Base-by-base conservation (phyloP, 352 stramenopile genomes). In the Globisporangium spiculum region DNA sequence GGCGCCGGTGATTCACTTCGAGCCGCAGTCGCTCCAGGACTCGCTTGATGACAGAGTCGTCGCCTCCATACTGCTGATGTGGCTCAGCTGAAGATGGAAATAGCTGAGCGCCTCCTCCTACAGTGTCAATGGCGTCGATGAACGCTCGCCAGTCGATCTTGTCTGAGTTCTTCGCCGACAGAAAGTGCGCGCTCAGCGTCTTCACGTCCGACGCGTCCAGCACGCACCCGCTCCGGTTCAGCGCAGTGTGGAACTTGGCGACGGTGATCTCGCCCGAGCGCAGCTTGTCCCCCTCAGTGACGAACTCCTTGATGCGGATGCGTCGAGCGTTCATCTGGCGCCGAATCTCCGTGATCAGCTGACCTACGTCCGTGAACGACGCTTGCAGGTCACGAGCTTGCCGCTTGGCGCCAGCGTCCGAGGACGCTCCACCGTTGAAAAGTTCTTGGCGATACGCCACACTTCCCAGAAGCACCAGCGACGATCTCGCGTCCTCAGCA, bases 121-220 rank as follows among this genome's bases (percentile, higher is more conserved):
- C 48, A 16, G 38, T 27, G 22, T 96, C 84, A 8, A 96, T 57
- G 4, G 78, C 74, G 2, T 79, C 73, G 16, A 96, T 32, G 68
- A 96, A 96, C 5, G 72, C 68, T 24, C 88, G 83, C 85, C 87
- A 96, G 64, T 94, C 77, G 53, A 93, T 90, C 70, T 88, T 91
- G 77, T 96, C 86, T 7, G 60, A 63, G 66, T 92, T 75, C 70
- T 78, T 84, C 1, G 61, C 34, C 10, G 86, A 94, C 2, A 71
- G 71, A 61, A 92, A 96, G 54, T 86, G 74, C n/a, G 69, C 48
- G 12, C 79, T 92, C 14, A 95, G 68, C 7, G 86, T 90, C 20
- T 78, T 63, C 1, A 94, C 79, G 50, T 96, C 86, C 16, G 77
- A 71, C 3, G 84, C 81, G 46, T 90, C 75, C 18, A 94, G 64